Evolutionary conservation across 805 yeast genomes (phyloP), one percentile per base, ranked within the genome.

Genomic region (Cyberlindnera xishuangbannaensis): DNA sequence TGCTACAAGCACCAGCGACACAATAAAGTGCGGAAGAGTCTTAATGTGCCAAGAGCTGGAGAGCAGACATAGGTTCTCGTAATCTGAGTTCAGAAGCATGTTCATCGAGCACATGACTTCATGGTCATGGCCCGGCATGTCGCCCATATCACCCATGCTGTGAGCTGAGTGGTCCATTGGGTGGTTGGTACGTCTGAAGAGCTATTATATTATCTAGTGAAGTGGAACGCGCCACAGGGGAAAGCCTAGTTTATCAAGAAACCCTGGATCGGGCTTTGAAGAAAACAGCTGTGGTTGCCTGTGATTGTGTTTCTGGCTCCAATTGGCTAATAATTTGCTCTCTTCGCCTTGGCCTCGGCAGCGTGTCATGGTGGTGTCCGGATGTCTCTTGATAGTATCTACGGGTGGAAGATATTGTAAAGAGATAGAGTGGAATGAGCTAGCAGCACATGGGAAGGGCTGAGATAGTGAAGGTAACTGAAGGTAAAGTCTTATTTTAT

Each of bases 31-130:
- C 3, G 56, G 27, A 6, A 59, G 49, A 1, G 78, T 69, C 30
- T 62, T 64, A 34, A 84, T 71, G 45, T 81, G 90, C 95, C 95
- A 84, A 83, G 88, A 79, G 36, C 63, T 59, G 55, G 80, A 81
- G 8, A 84, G 69, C 8, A 84, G 73, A 53, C 95, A 84, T 6
- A 83, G 67, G 51, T 83, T 72, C 32, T 70, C 61, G 60, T 82
- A 79, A 41, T 77, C 75, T 88, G 92, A 84, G 6, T 87, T 82
- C 53, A 84, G 80, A 7, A 80, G 47, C 92, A 83, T 84, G 51
- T 71, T 68, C 78, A 71, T 74, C n/a, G 70, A 65, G 44, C 80
- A 74, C 59, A 55, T 61, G 23, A 56, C 44, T 27, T 15, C 23
- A 13, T 25, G 37, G 14, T 38, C 61, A 18, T 48, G 46, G 32